Percentiles rank a stretch among this genome's conserved stretches.
These are phyloP conservation scores for Protomyces inouyei DNA, from an alignment of 1,139 yeast genomes.

Conservation along the genomic window DNA sequence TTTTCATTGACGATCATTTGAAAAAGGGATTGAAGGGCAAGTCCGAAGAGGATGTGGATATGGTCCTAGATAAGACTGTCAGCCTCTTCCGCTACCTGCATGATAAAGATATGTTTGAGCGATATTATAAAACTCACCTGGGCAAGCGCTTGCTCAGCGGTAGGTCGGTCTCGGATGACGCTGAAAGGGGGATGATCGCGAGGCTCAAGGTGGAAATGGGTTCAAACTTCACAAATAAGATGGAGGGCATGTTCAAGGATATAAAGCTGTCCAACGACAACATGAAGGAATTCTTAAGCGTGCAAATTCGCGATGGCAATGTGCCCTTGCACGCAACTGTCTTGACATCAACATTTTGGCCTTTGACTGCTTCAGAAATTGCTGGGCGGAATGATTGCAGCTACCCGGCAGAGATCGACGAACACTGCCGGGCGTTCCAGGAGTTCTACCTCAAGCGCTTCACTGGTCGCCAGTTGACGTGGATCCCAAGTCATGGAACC, in stretches of 20 bases:
- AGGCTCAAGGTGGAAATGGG: constrained; percentile 76
- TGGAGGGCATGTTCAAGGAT: constrained; percentile 85
- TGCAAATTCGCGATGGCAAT: constrained; percentile 18
- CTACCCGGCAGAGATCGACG: constrained; percentile 49
- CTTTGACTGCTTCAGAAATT: constrained; percentile 50
- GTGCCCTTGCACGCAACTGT: constrained; percentile 37
- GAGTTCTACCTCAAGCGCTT: constrained; percentile 57
- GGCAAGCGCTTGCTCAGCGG: constrained; percentile 67
- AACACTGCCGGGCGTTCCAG: constrained; percentile 45
- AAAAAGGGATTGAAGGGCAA: constrained; percentile 54
- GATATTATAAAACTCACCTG: constrained; percentile 77
- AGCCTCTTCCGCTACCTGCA: constrained; percentile 59
- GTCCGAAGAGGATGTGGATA: constrained; percentile 34
- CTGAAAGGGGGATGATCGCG: constrained; percentile 66
- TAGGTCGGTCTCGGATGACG: constrained; percentile 51
- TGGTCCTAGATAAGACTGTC: constrained; percentile 34
- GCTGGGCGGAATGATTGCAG: constrained; percentile 43
- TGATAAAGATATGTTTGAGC: constrained; percentile 86
- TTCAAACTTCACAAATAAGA: constrained; percentile 67
- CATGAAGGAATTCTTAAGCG: constrained; percentile 49
- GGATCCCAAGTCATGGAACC: constrained; percentile 78
- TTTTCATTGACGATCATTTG: constrained; percentile 67
- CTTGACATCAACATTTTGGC: constrained; percentile 57
- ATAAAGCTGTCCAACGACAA: constrained; percentile 62
- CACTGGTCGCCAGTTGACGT: constrained; percentile 66